phyloP scores from a whole-genome alignment of 441 rosid genomes.

The Eruca vesicaria region DNA sequence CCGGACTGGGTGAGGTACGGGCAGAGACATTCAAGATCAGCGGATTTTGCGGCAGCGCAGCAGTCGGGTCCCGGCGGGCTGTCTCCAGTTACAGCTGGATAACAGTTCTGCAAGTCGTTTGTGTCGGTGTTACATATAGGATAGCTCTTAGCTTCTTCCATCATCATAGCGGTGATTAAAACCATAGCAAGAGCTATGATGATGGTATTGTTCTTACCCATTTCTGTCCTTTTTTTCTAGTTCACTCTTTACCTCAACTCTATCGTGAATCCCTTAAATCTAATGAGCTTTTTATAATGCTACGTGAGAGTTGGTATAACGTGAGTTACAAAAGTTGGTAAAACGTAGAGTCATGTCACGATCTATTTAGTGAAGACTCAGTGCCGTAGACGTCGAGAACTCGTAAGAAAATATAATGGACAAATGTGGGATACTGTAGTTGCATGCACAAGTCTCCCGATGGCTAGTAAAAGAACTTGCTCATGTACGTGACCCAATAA shows the following conservation, averaged over 20 bases:
- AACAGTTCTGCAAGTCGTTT: conserved; percentile 37
- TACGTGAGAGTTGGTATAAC: too few species aligned
- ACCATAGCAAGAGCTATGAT: conserved; percentile 21
- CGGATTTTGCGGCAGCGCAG: conserved; percentile 34
- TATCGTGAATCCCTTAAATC: neutral
- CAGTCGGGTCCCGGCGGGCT: conserved; percentile 41
- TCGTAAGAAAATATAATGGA: too few species aligned
- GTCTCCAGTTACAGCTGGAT: conserved; percentile 44
- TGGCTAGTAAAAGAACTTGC: too few species aligned
- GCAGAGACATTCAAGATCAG: conserved; percentile 48
- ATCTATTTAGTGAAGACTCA: too few species aligned
- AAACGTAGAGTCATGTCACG: too few species aligned
- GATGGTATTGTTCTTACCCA: conserved; percentile 23
- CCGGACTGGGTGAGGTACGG: neutral
- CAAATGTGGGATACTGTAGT: too few species aligned
- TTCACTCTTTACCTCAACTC: neutral
- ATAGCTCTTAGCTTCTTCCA: conserved; percentile 18
- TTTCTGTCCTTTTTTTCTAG: neutral
- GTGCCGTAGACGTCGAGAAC: too few species aligned
- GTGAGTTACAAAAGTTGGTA: too few species aligned
- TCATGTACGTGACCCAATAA: too few species aligned
- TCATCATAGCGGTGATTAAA: conserved; percentile 21
- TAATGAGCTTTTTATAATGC: neutral
- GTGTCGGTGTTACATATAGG: conserved; percentile 40
- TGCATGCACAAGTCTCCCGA: too few species aligned